Evolutionary conservation across 106 monocot species (phyloP).

Genomic region (Platanthera zijinensis): DNA sequence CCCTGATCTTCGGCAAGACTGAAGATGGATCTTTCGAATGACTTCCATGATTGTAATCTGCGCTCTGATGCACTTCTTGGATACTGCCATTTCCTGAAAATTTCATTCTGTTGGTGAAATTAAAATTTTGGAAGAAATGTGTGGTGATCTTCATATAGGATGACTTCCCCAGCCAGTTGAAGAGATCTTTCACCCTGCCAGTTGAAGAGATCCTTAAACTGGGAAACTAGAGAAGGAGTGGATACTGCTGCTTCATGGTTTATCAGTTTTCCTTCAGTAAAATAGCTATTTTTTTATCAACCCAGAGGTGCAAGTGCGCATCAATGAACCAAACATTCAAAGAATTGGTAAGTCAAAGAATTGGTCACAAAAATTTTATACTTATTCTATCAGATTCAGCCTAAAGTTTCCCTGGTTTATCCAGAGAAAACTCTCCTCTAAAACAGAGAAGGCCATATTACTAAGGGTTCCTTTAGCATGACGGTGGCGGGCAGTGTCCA

Average conservation of each 20-base stretch:
- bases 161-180: slow-evolving; percentile 72
- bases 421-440: no score
- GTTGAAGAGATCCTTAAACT: slow-evolving; percentile 43
- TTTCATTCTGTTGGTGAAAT: slow-evolving; percentile 47
- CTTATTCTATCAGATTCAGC: slow-evolving; percentile 34
- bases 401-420: slow-evolving; percentile 35
- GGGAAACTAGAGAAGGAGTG: slow-evolving; percentile 17
- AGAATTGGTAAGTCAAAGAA: slow-evolving; percentile 17
- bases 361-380: slow-evolving; percentile 72
- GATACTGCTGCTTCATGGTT: slow-evolving; percentile 30
- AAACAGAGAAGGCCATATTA: no score
- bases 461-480: no score
- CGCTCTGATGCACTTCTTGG: slow-evolving; percentile 69
- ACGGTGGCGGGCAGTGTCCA: no score
- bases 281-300: slow-evolving; percentile 45
- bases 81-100: slow-evolving; percentile 34
- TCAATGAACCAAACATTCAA: slow-evolving; percentile 68
- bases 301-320: slow-evolving; percentile 91
- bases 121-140: slow-evolving; percentile 48
- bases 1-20: not conserved
- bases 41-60: slow-evolving; percentile 32
- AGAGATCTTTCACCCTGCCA: slow-evolving; percentile 54
- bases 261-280: slow-evolving; percentile 46
- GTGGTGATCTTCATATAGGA: slow-evolving; percentile 81
- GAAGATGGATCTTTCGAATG: slow-evolving; percentile 33